Evolutionary conservation across 306 rosid species (phyloP), one percentile per base, ranked within the genome.

Genomic region (Fagus sylvatica): DNA sequence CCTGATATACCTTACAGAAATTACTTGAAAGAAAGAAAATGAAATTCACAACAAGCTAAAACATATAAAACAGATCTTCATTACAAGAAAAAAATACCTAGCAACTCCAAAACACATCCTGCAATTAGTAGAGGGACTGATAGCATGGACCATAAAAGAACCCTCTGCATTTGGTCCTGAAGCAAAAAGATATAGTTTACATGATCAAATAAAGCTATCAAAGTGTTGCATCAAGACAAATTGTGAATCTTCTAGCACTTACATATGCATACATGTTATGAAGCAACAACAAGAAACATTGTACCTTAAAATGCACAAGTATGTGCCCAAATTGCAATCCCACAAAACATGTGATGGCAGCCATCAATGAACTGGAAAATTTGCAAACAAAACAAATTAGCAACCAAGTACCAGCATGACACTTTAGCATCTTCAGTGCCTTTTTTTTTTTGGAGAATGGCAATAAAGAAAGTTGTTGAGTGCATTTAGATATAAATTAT

Each of bases 321-420:
- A 90, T 77, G 84, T 88, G 97, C 74, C 93, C 93, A 84, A 76
- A 91, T 60, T 82, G 91, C 90, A 90, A 78, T 69, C 95, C 91
- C 82, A 87, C 16, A 53, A 87, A 88, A 81, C 97, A 92, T 34
- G 95, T 92, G 81, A 90, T 69, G 28, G 93, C 84, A 75, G 91
- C 95, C 97, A 92, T 90, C 83, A 92, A 75, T 76, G 95, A 92
- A 81, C 95, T 92, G 86, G 53, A 84, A 87, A n/a, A 71, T 78
- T 72, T 55, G 53, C 3, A 76, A 9, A 77, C 69, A 73, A 79
- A 76, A 79, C 48, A 53, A 82, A 79, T 81, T 41, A 80, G 80
- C 75, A 78, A 71, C 48, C 60, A 77, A 74, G 36, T 7, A 51
- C 16, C 12, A 51, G 11, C 15, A 37, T n/a, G 43, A 73, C 7